Evolutionary conservation across 2,329 filamentous ascomycete species (phyloP), one percentile per base, ranked within the genome.

Genomic region (Cylindrodendrum hubeiense): DNA sequence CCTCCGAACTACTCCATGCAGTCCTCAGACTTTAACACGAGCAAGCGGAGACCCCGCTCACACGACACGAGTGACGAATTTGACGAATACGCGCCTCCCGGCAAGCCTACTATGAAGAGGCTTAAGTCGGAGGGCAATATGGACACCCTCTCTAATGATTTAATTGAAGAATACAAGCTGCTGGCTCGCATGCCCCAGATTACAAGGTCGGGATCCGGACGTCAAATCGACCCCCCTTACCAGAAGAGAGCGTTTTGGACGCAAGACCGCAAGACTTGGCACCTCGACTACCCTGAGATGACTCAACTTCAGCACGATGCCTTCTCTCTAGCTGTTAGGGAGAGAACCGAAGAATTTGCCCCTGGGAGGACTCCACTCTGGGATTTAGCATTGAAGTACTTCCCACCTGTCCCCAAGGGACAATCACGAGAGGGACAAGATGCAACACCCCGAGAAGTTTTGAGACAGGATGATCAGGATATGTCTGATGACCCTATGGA

Each of bases 271-370:
- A 79, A 74, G 21, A 89, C 86, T 1, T 89, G 88, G 83, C 89
- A 91, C 67, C 80, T 89, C 4, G 76, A 86, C 54, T 91, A 91
- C 69, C 89, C 89, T 0, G 86, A 89, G 67, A 90, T 91, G 87
- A 89, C 85, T 0, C 84, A 87, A 60, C 79, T 87, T 7, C 88
- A 91, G 66, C 84, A 85, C 60, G 82, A 85, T 34, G 85, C 84
- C 2, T 90, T 89, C 75, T 78, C 81, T 19, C 75, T 82, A n/a
- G 87, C 85, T 17, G 87, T 88, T 1, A 71, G 78, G 33, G 78
- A 79, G 0, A 80, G 85, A 34, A 80, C 81, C 1, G 88, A 91
- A 70, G 78, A 82, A 21, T 91, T 91, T 57, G 78, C 77, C 0
- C 86, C 84, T 3, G 85, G 84, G 2, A 82, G 82, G 63, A 82